These are phyloP conservation scores for Hemisphaericaspora xylofermentans DNA, from an alignment of 1,139 yeast species.

Conservation along the genomic window DNA sequence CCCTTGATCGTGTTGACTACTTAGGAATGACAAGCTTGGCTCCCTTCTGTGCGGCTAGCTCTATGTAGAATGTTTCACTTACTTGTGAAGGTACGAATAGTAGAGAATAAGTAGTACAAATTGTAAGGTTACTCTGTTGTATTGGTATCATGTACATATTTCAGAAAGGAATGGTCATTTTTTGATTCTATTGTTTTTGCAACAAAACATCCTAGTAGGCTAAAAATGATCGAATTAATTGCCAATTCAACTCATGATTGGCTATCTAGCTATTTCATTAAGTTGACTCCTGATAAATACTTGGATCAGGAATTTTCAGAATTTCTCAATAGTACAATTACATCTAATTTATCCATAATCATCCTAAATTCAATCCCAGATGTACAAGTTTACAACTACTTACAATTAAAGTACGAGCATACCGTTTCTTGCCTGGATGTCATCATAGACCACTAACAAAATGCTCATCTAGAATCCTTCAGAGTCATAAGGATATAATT, in stretches of 20 bases:
- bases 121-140: too few relatives aligned
- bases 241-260: constrained; percentile 7
- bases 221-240: constrained; percentile 6
- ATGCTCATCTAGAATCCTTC: constrained; percentile 1
- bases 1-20: too few relatives aligned
- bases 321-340: constrained; percentile 3
- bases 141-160: too few relatives aligned
- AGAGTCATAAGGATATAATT: constrained; percentile 3
- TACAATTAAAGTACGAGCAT: constrained; percentile 8
- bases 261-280: constrained; percentile 9
- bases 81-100: too few relatives aligned
- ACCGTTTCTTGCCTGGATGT: not conserved
- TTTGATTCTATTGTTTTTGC: constrained; percentile 6
- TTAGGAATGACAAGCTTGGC: too few relatives aligned
- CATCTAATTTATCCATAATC: constrained; percentile 3
- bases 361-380: constrained; percentile 3
- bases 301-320: constrained; percentile 3
- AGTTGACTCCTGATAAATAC: not conserved
- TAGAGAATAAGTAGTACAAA: too few relatives aligned
- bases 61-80: too few relatives aligned
- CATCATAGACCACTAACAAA: not conserved
- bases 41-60: too few relatives aligned
- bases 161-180: too few relatives aligned
- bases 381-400: constrained; percentile 7
- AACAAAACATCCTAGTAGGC: not conserved